Evolutionary conservation across 2,329 filamentous ascomycete genomes (phyloP), one percentile per base, ranked within the genome.

Genomic region (Colletotrichum ledebouriae): DNA sequence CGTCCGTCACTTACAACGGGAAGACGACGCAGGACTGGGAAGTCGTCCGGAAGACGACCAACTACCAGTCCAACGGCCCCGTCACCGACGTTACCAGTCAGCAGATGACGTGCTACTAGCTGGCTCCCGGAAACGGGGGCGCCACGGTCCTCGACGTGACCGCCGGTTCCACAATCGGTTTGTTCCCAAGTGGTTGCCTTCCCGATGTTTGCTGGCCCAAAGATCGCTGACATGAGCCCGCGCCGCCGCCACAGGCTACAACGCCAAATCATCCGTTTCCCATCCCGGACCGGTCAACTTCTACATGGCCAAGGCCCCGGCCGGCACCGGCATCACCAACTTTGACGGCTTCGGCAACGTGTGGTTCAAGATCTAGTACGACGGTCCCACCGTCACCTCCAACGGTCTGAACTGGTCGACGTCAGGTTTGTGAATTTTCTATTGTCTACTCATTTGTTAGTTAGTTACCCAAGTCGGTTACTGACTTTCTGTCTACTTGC

Each of bases 61-160:
- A 85, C 76, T 85, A 78, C 74, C 82, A 86, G 73, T 79, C 75
- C 74, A 85, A 85, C 71, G 81, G 79, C 1, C 83, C 82, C 67
- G 83, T 86, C 41, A 83, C 82, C 3, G 78, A 84, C 68, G 84
- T 86, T 34, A 79, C 73, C 55, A 83, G 81, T 44, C 71, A 79
- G 2, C 79, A 82, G 65, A 84, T 86, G 77, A 82, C 82, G n/a
- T 86, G 84, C 78, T 86, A 84, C 74, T 81, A 86, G 72, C 76
- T 81, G 10, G 75, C 74, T 10, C 72, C 79, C 3, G 81, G 82
- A 44, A 79, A 77, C 57, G 77, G 80, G 10, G 84, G 83, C 15
- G 83, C 84, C 20, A 76, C 11, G 80, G 80, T 78, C 0, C 73
- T 86, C 1, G 77, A 71, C 52, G 73, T 75, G 39, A 61, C 64